Evolutionary conservation across 2,329 filamentous ascomycete genomes (phyloP), one percentile per base, ranked within the genome.

Genomic region (Diaporthe citrichinensis): DNA sequence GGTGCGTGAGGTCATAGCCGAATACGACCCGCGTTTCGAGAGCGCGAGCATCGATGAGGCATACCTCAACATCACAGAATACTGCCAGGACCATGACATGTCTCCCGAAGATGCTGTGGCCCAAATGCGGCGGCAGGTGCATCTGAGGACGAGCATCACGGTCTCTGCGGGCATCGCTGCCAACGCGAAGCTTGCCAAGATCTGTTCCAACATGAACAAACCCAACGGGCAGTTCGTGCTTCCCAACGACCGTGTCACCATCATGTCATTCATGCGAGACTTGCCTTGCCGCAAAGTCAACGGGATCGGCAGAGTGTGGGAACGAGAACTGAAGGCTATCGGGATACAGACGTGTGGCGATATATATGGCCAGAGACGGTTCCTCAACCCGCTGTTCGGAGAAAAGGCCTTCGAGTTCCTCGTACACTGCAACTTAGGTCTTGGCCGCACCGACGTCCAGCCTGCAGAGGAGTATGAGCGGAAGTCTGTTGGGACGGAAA

Each of bases 41-140:
- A 97, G 94, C 79, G 95, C 96, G 0, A 98, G 95, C 81, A 96
- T 98, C 78, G 97, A 99, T 79, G 97, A 99, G 83, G 97, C 97
- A 0, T 99, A 98, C 81, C 87, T 99, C 39, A 98, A 99, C 80
- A 94, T 99, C 75, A 98, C 97, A 0, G 87, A 92, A 69, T 98
- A 98, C 82, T 98, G 96, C 81, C 79, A 86, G 15, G 89, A 92
- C 46, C 92, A 96, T 77, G 81, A 89, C 15, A 88, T 96, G 81
- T 87, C 84, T 0, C 93, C 96, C 0, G 92, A 93, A 61, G 93
- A 95, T 41, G 94, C 89, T 0, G 94, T 98, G 17, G 88, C 91
- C 59, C 92, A 96, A 79, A 91, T 98, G 86, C 92, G 97, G 14
- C 88, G 88, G 15, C 92, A 98, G 80, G 91, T 99, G 1, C 88